Conservation (phyloP, 1,284 basidiomycete species). For the Sanguinoderma infundibulare region DNA sequence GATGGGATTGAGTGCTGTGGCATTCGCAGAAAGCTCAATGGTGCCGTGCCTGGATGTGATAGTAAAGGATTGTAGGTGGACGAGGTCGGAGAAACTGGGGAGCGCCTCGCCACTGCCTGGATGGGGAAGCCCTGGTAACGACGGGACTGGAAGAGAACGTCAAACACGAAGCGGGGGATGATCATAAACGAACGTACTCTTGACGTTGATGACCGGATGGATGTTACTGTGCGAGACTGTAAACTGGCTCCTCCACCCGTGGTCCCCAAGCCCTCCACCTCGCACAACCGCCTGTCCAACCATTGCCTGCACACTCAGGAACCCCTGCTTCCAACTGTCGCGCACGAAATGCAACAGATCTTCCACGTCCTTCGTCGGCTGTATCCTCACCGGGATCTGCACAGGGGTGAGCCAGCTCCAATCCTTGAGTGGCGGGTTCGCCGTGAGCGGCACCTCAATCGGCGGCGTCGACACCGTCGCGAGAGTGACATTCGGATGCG, state of each 20-base stretch:
- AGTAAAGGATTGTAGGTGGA: slow-evolving; percentile 62
- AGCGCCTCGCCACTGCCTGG: slow-evolving; percentile 55
- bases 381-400: slow-evolving; percentile 54
- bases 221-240: slow-evolving; percentile 49
- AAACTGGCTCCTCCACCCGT: slow-evolving; percentile 56
- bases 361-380: slow-evolving; percentile 56
- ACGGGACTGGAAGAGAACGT: slow-evolving; percentile 52
- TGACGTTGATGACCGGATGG: slow-evolving; percentile 48
- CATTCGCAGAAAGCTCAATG: slow-evolving; percentile 54
- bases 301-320: slow-evolving; percentile 46
- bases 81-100: slow-evolving; percentile 58
- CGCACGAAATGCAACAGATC: slow-evolving; percentile 55
- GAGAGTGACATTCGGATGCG: slow-evolving; percentile 45
- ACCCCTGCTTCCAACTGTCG: slow-evolving; percentile 62
- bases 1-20: slow-evolving; percentile 63
- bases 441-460: slow-evolving; percentile 59
- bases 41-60: slow-evolving; percentile 51
- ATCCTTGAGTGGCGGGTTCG: slow-evolving; percentile 54
- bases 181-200: slow-evolving; percentile 47
- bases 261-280: slow-evolving; percentile 51
- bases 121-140: slow-evolving; percentile 66
- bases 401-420: slow-evolving; percentile 62
- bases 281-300: slow-evolving; percentile 48
- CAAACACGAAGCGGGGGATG: not conserved
- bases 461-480: slow-evolving; percentile 50